Percentiles rank a stretch among this genome's conserved stretches.
phyloP scores from a whole-genome alignment of 176 grass and related monocot genomes.

The Elaeis guineensis region DNA sequence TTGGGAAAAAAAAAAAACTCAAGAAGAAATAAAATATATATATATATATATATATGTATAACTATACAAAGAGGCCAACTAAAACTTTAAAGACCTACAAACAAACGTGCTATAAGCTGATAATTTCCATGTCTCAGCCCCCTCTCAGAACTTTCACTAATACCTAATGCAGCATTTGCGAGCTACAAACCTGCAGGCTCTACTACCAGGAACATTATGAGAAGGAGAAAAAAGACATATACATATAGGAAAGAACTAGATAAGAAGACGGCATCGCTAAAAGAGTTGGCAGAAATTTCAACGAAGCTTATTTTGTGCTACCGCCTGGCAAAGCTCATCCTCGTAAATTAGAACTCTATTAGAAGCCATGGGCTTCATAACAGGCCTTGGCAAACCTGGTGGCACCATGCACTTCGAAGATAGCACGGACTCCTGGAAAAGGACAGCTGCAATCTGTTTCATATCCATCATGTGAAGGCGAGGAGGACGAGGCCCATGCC shows the following conservation, averaged over 20 bases:
- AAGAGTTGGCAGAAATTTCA: too few species aligned
- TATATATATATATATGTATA: too few species aligned
- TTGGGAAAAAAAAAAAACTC: too few species aligned
- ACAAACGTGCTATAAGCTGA: neutral
- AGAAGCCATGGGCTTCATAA: neutral
- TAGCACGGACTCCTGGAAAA: neutral
- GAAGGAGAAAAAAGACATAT: neutral
- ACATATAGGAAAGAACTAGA: neutral
- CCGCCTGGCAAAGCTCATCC: neutral
- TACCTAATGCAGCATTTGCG: constrained; percentile 4
- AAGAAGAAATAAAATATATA: too few species aligned
- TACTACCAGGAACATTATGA: too few species aligned
- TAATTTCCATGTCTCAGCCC: neutral
- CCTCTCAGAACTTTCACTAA: neutral
- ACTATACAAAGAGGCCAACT: too few species aligned
- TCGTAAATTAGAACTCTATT: neutral
- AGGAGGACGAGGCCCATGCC: neutral
- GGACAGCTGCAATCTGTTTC: neutral
- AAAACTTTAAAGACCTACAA: too few species aligned
- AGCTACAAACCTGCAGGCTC: constrained; percentile 9
- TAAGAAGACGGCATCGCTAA: too few species aligned
- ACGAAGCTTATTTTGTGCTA: too few species aligned
- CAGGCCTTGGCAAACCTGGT: neutral
- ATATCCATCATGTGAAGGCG: neutral
- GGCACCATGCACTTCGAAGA: neutral